Percentiles rank a stretch among this genome's conserved stretches.
phyloP scores from a whole-genome alignment of 768 basidiomycete genomes.

The Leucosporidium scottii region DNA sequence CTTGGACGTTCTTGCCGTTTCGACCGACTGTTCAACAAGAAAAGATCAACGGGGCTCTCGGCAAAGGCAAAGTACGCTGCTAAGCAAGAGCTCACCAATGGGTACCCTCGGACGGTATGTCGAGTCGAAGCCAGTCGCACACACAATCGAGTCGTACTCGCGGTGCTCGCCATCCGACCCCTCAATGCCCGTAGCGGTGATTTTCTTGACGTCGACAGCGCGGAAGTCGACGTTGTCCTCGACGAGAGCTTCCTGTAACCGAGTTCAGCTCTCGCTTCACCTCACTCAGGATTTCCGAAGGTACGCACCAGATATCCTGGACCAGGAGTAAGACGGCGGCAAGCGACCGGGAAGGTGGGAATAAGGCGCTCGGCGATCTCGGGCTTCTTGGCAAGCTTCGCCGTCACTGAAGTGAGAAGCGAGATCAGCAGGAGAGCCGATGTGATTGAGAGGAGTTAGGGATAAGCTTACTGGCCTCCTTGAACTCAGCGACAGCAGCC shows the following conservation, averaged over 20 bases:
- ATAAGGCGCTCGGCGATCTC: slow-evolving; percentile 48
- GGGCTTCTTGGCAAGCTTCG: slow-evolving; percentile 53
- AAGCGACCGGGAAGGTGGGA: slow-evolving; percentile 55
- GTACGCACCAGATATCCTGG: slow-evolving; percentile 52
- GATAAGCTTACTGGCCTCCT: slow-evolving; percentile 16
- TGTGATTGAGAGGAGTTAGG: no score
- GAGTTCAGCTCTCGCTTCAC: no score
- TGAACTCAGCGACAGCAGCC: slow-evolving; percentile 21
- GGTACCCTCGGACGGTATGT: slow-evolving; percentile 28
- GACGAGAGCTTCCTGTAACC: slow-evolving; percentile 50
- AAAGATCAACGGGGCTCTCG: slow-evolving; percentile 31
- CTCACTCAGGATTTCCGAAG: no score
- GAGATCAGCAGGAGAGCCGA: no score
- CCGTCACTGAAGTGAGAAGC: slow-evolving; percentile 46
- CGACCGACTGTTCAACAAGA: slow-evolving; percentile 53
- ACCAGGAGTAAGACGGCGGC: slow-evolving; percentile 57
- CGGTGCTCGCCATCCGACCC: slow-evolving; percentile 52
- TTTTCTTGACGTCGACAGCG: slow-evolving; percentile 46
- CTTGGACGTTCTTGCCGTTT: slow-evolving; percentile 50
- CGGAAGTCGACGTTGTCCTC: slow-evolving; percentile 50
- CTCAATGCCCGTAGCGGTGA: slow-evolving; percentile 55
- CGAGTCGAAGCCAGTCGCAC: slow-evolving; percentile 48
- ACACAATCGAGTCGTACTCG: slow-evolving; percentile 56
- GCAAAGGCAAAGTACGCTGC: no score
- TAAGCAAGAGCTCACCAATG: slow-evolving; percentile 9